Evolutionary conservation across 2,329 filamentous ascomycete species (phyloP).

Genomic region (Tolypocladium ovalisporum): DNA sequence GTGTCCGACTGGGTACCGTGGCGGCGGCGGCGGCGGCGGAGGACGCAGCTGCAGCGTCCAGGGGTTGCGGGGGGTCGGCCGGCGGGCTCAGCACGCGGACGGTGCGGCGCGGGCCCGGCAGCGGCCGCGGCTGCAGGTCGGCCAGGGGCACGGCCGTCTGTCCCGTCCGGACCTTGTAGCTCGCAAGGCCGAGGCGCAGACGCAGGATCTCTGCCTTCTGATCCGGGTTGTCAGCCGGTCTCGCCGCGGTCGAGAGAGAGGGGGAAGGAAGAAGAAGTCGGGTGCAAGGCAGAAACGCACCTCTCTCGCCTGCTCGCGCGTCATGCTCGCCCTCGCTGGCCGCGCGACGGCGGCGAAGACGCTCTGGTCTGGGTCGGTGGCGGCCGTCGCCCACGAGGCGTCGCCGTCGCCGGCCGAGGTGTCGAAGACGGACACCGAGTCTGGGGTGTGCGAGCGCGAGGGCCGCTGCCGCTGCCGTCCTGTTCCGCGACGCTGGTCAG

Average conservation of each 20-base stretch:
- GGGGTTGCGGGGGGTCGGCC: background rate
- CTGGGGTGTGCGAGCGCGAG: constrained; percentile 25
- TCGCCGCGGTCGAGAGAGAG: background rate
- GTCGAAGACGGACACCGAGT: constrained; percentile 40
- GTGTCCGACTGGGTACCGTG: background rate
- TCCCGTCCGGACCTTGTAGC: constrained; percentile 65
- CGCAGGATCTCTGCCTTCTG: constrained; percentile 56
- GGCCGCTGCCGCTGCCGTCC: constrained; percentile 1
- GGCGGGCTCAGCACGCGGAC: constrained; percentile 14
- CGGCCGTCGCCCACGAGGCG: constrained; percentile 34
- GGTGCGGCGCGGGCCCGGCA: constrained; percentile 10
- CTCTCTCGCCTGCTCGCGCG: constrained; percentile 42
- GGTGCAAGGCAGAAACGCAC: constrained; percentile 19
- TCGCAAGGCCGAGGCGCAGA: constrained; percentile 58
- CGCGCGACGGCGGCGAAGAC: constrained; percentile 3
- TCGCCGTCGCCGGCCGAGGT: constrained; percentile 34
- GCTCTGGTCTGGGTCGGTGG: constrained; percentile 36
- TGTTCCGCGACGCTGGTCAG: background rate
- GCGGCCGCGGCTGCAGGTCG: constrained; percentile 35
- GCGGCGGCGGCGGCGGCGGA: too few relatives aligned
- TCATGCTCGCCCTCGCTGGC: constrained; percentile 21
- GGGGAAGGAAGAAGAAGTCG: background rate
- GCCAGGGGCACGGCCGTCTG: constrained; percentile 57
- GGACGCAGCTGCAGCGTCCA: background rate
- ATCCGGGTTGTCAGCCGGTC: background rate